Evolutionary conservation across 1,139 yeast species (phyloP), one percentile per base, ranked within the genome.

Genomic region (Diutina scorzettiae): DNA sequence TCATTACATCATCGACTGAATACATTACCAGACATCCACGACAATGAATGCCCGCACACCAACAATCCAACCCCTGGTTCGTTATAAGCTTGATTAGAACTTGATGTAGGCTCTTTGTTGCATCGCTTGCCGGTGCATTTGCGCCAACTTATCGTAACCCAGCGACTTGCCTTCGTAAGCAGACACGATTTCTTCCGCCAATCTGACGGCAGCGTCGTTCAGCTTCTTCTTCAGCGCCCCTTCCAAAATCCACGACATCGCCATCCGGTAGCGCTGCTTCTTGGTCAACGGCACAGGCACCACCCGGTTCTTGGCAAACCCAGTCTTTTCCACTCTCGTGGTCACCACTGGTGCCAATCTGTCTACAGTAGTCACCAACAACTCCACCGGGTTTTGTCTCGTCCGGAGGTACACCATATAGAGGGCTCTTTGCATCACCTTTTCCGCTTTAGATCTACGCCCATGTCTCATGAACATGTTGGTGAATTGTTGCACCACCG

Each of bases 391-490:
- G 55, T 85, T 86, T 49, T 64, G 53, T 61, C 93, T 73, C 19
- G 79, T 69, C 53, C 78, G 76, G 51, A 85, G 66, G 60, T 83
- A 78, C 14, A 91, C 81, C 44, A 89, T 67, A 55, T 87, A 87
- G 44, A 91, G 67, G 1, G 96, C 95, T 56, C 81, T 74, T 44
- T 81, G 73, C 48, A 93, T 71, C 43, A 73, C 69, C 53, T 73
- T 81, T 56, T 81, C 82, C 1, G 98, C 96, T 43, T 71, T 66
- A 43, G 86, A 76, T 59, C 89, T 91, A 59, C 81, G 79, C 42
- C 99, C 99, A 55, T 85, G 80, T 56, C 86, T 78, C 98, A 93
- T 93, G 46, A 91, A 78, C 63, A 87, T 72, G 58, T 89, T 86
- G 44, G 85, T 79, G 53, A 91, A 74, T 51, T 83, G 83, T 43